phyloP scores from a whole-genome alignment of 257 asterid species.

The Verbascum thapsus region DNA sequence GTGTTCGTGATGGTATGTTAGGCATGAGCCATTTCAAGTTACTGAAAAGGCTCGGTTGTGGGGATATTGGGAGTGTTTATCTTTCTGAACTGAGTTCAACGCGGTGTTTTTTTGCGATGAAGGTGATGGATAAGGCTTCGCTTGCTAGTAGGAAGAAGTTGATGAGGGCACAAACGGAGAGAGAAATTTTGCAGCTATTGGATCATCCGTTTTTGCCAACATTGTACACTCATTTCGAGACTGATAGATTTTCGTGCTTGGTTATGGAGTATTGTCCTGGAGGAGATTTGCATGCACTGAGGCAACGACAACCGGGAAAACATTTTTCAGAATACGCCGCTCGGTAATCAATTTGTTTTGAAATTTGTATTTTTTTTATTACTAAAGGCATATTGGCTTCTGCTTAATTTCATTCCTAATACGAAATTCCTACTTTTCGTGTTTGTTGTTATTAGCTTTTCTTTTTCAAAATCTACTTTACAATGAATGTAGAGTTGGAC shows the following conservation, averaged over 20 bases:
- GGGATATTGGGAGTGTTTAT: constrained; percentile 66
- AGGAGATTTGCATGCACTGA: constrained; percentile 53
- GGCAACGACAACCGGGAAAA: constrained; percentile 63
- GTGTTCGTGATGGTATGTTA: constrained; percentile 50
- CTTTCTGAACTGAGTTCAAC: constrained; percentile 57
- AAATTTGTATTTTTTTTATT: not conserved
- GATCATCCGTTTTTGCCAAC: constrained; percentile 68
- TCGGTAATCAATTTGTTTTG: constrained; percentile 29
- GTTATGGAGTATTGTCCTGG: constrained; percentile 67
- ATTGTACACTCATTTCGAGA: constrained; percentile 56
- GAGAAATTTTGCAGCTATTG: constrained; percentile 60
- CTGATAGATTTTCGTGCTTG: constrained; percentile 53
- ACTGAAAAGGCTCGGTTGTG: constrained; percentile 55
- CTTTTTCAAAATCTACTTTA: too few species aligned
- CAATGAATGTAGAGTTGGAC: too few species aligned
- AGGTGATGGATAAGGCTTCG: constrained; percentile 61
- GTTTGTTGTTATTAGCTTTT: too few species aligned
- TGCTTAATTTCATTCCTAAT: too few species aligned
- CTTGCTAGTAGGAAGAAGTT: constrained; percentile 56
- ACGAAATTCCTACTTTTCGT: too few species aligned
- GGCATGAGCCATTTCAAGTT: constrained; percentile 64
- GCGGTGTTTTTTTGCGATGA: constrained; percentile 54
- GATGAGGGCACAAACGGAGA: constrained; percentile 49
- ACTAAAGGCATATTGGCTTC: too few species aligned
- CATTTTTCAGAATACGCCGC: constrained; percentile 60